Base-by-base conservation (phyloP, 208 protist genomes). In the Angomonas ambiguus region DNA sequence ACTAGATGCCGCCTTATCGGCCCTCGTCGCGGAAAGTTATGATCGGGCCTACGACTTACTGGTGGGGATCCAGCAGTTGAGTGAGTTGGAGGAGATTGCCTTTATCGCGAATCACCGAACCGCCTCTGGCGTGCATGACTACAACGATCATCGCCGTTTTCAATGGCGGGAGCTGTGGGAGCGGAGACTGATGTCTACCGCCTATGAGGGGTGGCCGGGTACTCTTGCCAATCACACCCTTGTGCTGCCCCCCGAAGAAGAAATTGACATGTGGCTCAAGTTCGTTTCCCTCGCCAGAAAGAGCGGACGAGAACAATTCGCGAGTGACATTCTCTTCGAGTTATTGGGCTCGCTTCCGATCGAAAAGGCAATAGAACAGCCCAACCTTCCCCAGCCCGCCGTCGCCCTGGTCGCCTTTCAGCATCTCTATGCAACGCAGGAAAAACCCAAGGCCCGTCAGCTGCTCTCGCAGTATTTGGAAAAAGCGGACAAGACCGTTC, bases 71-170 rank as follows among this genome's bases (percentile, higher is more conserved):
- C 98, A 99, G 80, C 98, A 99, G 79, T 82, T 99, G 24, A 93
- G 96, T 31, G 98, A 99, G 86, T 76, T 99, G 53, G 98, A 99
- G 84, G 98, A 99, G 83, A 90, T 99, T 22, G 74, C 82, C 0
- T 75, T 91, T 30, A 90, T 98, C 5, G 69, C 77, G 18, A 64
- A 72, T 51, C 34, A 62, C n/a, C 10, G 18, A n/a, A n/a, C 45
- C 45, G 13, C 45, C 18, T 27, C 45, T n/a, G 20, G 20, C 20
- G 18, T 24, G 24, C 45, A 53, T 24, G 10, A 27, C 18, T 20
- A 53, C 45, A 80, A 92, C 42, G 72, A 73, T 32, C 76, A 88
- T n/a, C 77, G 68, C n/a, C 65, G 88, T 6, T 59, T 69, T 48
- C 85, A 88, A 60, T 96, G 91, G 88, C 76, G 91, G 51, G 81